phyloP scores from a whole-genome alignment of 441 rosid genomes.

The Jatropha podagrica region DNA sequence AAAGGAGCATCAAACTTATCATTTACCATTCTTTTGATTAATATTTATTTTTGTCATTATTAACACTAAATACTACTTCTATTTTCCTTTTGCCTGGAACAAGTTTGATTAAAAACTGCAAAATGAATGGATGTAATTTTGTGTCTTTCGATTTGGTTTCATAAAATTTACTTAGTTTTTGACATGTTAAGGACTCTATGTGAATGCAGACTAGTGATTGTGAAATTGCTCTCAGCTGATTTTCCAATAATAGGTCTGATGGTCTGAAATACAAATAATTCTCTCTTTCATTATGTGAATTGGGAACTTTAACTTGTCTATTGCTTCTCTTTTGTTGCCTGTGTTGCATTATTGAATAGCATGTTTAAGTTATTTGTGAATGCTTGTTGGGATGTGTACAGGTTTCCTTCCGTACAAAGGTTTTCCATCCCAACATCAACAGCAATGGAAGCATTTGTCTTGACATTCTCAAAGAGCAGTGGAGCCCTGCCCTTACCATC shows the following conservation, averaged over 20 bases:
- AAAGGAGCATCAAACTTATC: background rate
- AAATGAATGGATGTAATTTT: background rate
- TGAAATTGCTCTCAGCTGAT: background rate
- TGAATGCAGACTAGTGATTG: background rate
- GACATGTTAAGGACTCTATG: background rate
- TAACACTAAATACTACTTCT: background rate
- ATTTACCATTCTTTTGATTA: too few relatives aligned
- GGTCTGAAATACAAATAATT: background rate
- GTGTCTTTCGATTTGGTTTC: background rate
- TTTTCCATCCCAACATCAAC: slow-evolving; percentile 82
- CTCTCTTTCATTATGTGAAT: too few relatives aligned
- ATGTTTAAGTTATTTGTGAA: background rate
- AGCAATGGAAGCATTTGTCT: slow-evolving; percentile 91
- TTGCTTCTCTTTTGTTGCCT: background rate
- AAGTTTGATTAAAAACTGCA: background rate
- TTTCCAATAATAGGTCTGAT: background rate
- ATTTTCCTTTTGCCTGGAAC: background rate
- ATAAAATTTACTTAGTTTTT: too few relatives aligned
- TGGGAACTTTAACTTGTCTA: background rate
- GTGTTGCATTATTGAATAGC: background rate
- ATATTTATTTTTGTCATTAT: too few relatives aligned
- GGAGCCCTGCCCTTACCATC: slow-evolving; percentile 85
- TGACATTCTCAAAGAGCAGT: slow-evolving; percentile 81
- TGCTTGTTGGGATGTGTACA: slow-evolving; percentile 17
- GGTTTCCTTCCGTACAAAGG: slow-evolving; percentile 87